Conservation (phyloP, 331 rosid genomes). For the Rosa hybrid region DNA sequence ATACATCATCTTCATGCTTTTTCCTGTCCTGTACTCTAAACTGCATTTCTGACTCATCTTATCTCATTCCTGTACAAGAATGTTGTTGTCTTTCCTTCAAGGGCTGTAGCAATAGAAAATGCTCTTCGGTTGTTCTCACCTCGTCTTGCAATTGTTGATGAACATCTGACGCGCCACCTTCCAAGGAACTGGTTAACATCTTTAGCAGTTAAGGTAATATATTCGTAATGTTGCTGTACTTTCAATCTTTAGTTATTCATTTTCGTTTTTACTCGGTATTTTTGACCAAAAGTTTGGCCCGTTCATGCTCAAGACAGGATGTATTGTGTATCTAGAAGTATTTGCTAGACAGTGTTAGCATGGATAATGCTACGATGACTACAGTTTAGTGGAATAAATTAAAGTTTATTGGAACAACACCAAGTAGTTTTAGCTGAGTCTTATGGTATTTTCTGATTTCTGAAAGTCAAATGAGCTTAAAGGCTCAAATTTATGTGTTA, state of each 20-base stretch:
- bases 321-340: background rate
- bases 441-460: background rate
- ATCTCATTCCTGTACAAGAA: conserved; percentile 64
- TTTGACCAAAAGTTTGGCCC: background rate
- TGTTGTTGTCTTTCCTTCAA: conserved; percentile 89
- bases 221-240: conserved; percentile 2
- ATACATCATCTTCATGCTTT: background rate
- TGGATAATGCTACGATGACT: background rate
- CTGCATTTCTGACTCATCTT: conserved; percentile 31
- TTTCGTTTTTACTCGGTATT: background rate
- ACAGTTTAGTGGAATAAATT: background rate
- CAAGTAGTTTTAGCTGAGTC: background rate
- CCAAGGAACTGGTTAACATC: conserved; percentile 88
- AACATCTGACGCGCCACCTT: conserved; percentile 81
- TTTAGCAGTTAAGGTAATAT: conserved; percentile 67
- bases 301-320: background rate
- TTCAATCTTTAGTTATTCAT: background rate
- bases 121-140: conserved; percentile 92
- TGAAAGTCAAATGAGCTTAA: background rate
- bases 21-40: background rate
- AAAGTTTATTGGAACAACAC: background rate
- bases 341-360: background rate
- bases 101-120: conserved; percentile 89
- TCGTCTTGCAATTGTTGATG: conserved; percentile 90
- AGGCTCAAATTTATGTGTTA: background rate